phyloP scores from a whole-genome alignment of 2,329 filamentous ascomycete species.

The Thyridium curvatum region DNA sequence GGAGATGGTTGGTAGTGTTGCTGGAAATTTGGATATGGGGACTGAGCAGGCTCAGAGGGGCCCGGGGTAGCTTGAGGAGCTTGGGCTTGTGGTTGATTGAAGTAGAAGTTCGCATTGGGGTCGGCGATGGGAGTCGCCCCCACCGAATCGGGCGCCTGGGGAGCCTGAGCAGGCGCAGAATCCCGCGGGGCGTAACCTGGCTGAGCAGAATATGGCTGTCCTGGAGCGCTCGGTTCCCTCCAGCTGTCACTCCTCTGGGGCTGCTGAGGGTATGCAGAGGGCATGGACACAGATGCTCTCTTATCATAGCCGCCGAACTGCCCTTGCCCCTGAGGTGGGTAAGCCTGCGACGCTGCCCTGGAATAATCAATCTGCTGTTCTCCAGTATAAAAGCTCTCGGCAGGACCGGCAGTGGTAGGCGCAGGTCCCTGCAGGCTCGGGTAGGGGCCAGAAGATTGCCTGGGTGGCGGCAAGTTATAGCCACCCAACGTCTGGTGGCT shows the following conservation, averaged over 20 bases:
- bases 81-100: constrained; percentile 29
- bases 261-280: constrained; percentile 37
- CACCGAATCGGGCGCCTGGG: constrained; percentile 25
- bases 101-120: constrained; percentile 53
- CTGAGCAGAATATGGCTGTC: too few relatives aligned
- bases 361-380: constrained; percentile 45
- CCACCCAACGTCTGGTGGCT: constrained; percentile 68
- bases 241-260: constrained; percentile 45
- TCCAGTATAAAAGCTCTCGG: constrained; percentile 78
- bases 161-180: constrained; percentile 24
- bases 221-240: constrained; percentile 26
- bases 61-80: constrained; percentile 28
- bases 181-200: too few relatives aligned
- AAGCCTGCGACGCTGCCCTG: constrained; percentile 43
- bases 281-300: constrained; percentile 30
- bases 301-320: constrained; percentile 38
- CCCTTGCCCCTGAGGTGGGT: constrained; percentile 39
- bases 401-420: constrained; percentile 38
- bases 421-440: constrained; percentile 55
- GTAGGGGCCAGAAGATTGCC: constrained; percentile 58
- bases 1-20: constrained; percentile 39
- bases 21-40: constrained; percentile 47
- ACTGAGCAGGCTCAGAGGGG: constrained; percentile 34
- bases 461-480: constrained; percentile 50
- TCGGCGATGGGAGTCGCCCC: constrained; percentile 35